phyloP scores from a whole-genome alignment of 2,329 filamentous ascomycete species.

The Boeremia lycopersici region DNA sequence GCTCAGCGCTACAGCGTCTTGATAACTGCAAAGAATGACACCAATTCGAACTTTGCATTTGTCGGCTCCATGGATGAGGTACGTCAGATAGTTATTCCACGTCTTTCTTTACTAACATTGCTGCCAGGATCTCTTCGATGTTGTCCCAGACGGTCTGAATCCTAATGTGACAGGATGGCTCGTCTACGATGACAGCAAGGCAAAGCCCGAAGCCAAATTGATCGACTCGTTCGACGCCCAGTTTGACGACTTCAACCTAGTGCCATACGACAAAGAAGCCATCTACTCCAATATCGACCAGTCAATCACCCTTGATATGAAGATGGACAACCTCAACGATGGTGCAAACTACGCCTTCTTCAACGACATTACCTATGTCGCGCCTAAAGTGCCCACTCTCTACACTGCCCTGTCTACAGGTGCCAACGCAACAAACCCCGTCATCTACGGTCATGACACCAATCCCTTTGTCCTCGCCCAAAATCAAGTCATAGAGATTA shows the following conservation, averaged over 20 bases:
- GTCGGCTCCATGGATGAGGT: slow-evolving; percentile 56
- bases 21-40: slow-evolving; percentile 64
- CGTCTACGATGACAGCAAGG: slow-evolving; percentile 58
- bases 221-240: slow-evolving; percentile 66
- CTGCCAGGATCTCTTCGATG: slow-evolving; percentile 63
- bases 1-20: slow-evolving; percentile 75
- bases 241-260: slow-evolving; percentile 75
- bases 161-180: slow-evolving; percentile 65
- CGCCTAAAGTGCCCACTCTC: slow-evolving; percentile 77
- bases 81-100: not conserved
- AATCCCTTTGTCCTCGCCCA: slow-evolving; percentile 69
- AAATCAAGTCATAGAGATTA: slow-evolving; percentile 71
- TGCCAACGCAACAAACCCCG: slow-evolving; percentile 52
- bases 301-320: slow-evolving; percentile 63
- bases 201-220: slow-evolving; percentile 56
- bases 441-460: slow-evolving; percentile 59
- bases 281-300: slow-evolving; percentile 68
- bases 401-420: slow-evolving; percentile 74
- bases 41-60: slow-evolving; percentile 65
- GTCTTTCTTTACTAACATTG: not conserved
- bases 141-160: slow-evolving; percentile 69
- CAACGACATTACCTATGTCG: slow-evolving; percentile 77
- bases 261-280: slow-evolving; percentile 69
- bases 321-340: slow-evolving; percentile 70
- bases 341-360: slow-evolving; percentile 67